Conservation (phyloP, 306 rosid genomes). For the Calophaca sinica region DNA sequence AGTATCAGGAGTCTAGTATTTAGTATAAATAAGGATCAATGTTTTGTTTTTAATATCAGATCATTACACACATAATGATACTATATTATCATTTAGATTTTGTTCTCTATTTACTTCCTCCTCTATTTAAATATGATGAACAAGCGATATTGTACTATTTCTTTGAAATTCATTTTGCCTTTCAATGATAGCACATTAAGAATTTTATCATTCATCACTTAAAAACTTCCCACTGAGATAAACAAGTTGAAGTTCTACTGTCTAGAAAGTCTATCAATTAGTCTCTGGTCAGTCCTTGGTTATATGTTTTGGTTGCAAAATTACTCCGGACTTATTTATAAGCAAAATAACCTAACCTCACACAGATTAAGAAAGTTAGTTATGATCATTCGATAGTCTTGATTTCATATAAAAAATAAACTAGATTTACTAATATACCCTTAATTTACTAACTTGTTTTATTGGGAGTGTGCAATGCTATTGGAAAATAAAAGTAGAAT, state of each 20-base stretch:
- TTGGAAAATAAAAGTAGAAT: too few species aligned
- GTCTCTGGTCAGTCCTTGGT: slow-evolving; percentile 7
- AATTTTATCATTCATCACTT: slow-evolving; percentile 29
- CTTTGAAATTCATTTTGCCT: slow-evolving; percentile 4
- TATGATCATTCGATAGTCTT: too few species aligned
- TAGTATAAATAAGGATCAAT: not conserved
- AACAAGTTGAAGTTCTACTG: slow-evolving; percentile 16
- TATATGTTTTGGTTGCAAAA: slow-evolving; percentile 18
- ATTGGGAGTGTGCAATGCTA: too few species aligned
- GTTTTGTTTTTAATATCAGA: slow-evolving; percentile 16
- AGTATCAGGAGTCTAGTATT: slow-evolving; percentile 14
- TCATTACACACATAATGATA: not conserved
- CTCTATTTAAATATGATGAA: slow-evolving; percentile 18
- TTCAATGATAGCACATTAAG: slow-evolving; percentile 1
- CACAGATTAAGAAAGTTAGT: too few species aligned
- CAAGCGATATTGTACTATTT: slow-evolving; percentile 16
- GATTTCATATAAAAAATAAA: too few species aligned
- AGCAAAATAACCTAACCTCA: too few species aligned
- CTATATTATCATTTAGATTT: not conserved
- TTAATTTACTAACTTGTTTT: too few species aligned
- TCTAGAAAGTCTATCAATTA: slow-evolving; percentile 33
- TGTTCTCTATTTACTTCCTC: not conserved
- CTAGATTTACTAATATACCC: too few species aligned
- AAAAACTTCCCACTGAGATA: slow-evolving; percentile 11
- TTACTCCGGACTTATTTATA: too few species aligned